Percentiles rank a stretch among this genome's conserved stretches.
Conservation (phyloP, 2,329 filamentous ascomycete species). For the Dactylellina drechsleri region DNA sequence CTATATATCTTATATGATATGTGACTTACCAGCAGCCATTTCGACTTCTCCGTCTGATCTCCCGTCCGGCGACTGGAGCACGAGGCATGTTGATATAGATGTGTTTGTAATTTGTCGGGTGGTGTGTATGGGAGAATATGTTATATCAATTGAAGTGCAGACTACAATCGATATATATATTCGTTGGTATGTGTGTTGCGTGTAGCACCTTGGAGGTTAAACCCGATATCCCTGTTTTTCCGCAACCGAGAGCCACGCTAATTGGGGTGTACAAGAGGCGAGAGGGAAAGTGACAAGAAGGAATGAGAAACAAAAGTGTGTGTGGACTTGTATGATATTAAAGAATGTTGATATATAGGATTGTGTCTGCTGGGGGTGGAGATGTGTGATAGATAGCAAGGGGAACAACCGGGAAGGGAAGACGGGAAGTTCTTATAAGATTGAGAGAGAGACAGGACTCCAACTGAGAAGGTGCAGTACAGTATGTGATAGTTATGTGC, state of each 20-base stretch:
- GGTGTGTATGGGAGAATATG: background rate
- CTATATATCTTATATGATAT: constrained; percentile 3
- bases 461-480: background rate
- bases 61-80: constrained; percentile 58
- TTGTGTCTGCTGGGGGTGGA: constrained; percentile 5
- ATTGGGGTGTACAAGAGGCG: constrained; percentile 3
- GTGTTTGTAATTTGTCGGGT: background rate
- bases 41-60: constrained; percentile 58
- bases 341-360: constrained; percentile 8
- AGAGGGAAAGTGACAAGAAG: background rate
- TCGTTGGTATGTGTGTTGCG: constrained; percentile 16
- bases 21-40: constrained; percentile 58
- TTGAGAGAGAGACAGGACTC: constrained; percentile 17
- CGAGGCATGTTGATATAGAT: constrained; percentile 57
- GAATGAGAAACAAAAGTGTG: background rate
- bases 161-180: too few species aligned
- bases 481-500: constrained; percentile 33
- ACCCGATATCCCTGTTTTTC: constrained; percentile 46
- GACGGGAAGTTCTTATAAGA: constrained; percentile 51
- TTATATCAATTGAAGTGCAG: too few species aligned
- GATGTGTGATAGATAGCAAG: constrained; percentile 33
- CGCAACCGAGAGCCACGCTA: constrained; percentile 42
- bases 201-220: constrained; percentile 15
- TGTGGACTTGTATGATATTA: background rate
- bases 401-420: constrained; percentile 20